Percentiles rank a stretch among this genome's conserved stretches.
phyloP scores from a whole-genome alignment of 768 basidiomycete species.

The Pleurotus citrinopileatus region DNA sequence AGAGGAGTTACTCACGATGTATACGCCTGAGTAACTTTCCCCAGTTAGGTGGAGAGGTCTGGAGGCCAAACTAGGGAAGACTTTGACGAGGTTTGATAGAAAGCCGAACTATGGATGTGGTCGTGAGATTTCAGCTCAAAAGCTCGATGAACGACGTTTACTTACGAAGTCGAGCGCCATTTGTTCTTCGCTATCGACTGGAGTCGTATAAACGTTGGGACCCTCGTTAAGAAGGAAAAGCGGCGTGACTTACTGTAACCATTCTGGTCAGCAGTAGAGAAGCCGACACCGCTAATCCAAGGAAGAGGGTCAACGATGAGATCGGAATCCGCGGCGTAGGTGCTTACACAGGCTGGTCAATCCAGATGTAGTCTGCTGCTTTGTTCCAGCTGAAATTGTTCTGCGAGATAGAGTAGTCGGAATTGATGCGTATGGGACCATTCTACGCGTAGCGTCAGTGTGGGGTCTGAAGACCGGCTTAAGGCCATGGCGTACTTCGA shows the following conservation, averaged over 20 bases:
- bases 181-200: slow-evolving; percentile 63
- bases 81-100: slow-evolving; percentile 65
- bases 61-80: slow-evolving; percentile 65
- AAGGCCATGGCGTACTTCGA: slow-evolving; percentile 46
- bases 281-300: slow-evolving; percentile 51
- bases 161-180: slow-evolving; percentile 57
- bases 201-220: too few relatives aligned
- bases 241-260: slow-evolving; percentile 49
- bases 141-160: not conserved
- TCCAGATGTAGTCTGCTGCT: slow-evolving; percentile 67
- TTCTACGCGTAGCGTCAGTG: slow-evolving; percentile 38
- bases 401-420: slow-evolving; percentile 43
- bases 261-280: slow-evolving; percentile 56
- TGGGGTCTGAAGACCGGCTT: not conserved
- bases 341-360: slow-evolving; percentile 68
- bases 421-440: slow-evolving; percentile 60
- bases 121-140: not conserved
- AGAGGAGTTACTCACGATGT: slow-evolving; percentile 55
- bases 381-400: slow-evolving; percentile 60
- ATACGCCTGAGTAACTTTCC: slow-evolving; percentile 75
- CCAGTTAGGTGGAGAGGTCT: slow-evolving; percentile 70
- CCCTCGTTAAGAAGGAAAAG: too few relatives aligned
- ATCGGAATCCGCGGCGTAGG: too few relatives aligned
- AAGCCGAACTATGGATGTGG: slow-evolving; percentile 58
- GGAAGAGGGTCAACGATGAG: slow-evolving; percentile 11